Evolutionary conservation across 768 basidiomycete species (phyloP).

Genomic region (Mycena kentingensis): DNA sequence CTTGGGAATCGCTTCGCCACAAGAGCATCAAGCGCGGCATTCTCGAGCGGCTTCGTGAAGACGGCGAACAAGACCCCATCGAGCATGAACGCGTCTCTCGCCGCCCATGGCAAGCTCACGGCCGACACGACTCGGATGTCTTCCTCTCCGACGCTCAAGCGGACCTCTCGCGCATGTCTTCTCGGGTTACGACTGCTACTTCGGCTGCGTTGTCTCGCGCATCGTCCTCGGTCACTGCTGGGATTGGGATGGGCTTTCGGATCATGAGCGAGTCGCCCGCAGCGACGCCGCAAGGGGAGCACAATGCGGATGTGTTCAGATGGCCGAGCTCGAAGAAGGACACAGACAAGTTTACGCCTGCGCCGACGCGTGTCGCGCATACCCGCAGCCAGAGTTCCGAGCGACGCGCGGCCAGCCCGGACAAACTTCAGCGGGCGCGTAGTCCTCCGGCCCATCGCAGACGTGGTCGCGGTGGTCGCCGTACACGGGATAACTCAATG

Average conservation of each 20-base stretch:
- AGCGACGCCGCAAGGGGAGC: slow-evolving; percentile 18
- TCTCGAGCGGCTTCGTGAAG: slow-evolving; percentile 43
- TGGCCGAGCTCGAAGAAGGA: slow-evolving; percentile 23
- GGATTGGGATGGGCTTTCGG: slow-evolving; percentile 42
- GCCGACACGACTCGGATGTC: slow-evolving; percentile 21
- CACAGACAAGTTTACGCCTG: slow-evolving; percentile 43
- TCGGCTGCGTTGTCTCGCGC: slow-evolving; percentile 23
- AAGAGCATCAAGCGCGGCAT: slow-evolving; percentile 56
- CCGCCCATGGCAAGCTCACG: slow-evolving; percentile 18
- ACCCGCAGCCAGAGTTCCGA: slow-evolving; percentile 32
- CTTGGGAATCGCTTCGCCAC: slow-evolving; percentile 50
- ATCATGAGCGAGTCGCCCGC: slow-evolving; percentile 41
- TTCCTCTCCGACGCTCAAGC: slow-evolving; percentile 19
- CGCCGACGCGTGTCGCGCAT: slow-evolving; percentile 34
- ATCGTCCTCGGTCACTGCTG: slow-evolving; percentile 23
- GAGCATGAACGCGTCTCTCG: slow-evolving; percentile 31
- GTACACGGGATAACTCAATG: too few species aligned
- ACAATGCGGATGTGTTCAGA: slow-evolving; percentile 18
- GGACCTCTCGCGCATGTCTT: slow-evolving; percentile 13
- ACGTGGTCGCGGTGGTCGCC: background rate
- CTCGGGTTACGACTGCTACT: slow-evolving; percentile 15
- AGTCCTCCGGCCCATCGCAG: slow-evolving; percentile 6
- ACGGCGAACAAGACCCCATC: slow-evolving; percentile 26
- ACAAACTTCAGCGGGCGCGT: slow-evolving; percentile 5
- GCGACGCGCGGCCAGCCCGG: slow-evolving; percentile 14